Percentiles rank a stretch among this genome's conserved stretches.
Conservation (phyloP, 495 filamentous ascomycete species). For the Penicillium odoratum region DNA sequence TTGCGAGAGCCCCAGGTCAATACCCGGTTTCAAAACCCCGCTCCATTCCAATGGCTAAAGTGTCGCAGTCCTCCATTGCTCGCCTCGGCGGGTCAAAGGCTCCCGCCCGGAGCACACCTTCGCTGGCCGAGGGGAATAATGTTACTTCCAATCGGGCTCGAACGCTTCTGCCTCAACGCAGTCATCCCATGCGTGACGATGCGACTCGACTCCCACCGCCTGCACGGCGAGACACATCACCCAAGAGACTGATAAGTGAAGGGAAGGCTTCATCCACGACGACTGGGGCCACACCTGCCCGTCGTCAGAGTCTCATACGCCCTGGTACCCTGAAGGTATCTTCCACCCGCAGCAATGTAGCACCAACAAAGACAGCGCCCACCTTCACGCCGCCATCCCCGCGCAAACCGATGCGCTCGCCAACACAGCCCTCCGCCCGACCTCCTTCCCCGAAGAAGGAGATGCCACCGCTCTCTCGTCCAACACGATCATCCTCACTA, state of each 20-base stretch:
- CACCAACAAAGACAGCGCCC: conserved; percentile 20
- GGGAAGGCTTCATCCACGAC: conserved; percentile 12
- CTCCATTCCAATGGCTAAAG: conserved; percentile 19
- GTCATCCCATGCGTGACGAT: conserved; percentile 16
- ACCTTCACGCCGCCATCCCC: conserved; percentile 30
- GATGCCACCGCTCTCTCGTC: conserved; percentile 41
- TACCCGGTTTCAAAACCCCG: conserved; percentile 14
- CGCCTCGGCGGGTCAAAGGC: conserved; percentile 23
- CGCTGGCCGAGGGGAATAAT: conserved; percentile 16
- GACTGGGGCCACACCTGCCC: conserved; percentile 13
- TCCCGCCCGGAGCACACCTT: conserved; percentile 5
- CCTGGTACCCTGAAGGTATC: conserved; percentile 28
- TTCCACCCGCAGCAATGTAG: conserved; percentile 19
- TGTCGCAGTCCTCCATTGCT: conserved; percentile 28
- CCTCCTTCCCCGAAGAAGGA: conserved; percentile 40
- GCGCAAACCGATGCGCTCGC: conserved; percentile 23
- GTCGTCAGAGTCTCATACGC: conserved; percentile 39
- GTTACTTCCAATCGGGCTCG: conserved; percentile 17
- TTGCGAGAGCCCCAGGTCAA: conserved; percentile 41
- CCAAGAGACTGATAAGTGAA: conserved; percentile 15
- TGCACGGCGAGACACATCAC: conserved; percentile 18
- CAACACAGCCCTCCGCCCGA: conserved; percentile 19
- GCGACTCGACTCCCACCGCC: conserved; percentile 17
- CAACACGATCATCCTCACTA: conserved; percentile 42
- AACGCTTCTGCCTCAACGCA: conserved; percentile 31